A percentile compares a stretch with the other conserved stretches of the same genome.
phyloP scores from a whole-genome alignment of 805 yeast genomes.

The Starmerella floris region DNA sequence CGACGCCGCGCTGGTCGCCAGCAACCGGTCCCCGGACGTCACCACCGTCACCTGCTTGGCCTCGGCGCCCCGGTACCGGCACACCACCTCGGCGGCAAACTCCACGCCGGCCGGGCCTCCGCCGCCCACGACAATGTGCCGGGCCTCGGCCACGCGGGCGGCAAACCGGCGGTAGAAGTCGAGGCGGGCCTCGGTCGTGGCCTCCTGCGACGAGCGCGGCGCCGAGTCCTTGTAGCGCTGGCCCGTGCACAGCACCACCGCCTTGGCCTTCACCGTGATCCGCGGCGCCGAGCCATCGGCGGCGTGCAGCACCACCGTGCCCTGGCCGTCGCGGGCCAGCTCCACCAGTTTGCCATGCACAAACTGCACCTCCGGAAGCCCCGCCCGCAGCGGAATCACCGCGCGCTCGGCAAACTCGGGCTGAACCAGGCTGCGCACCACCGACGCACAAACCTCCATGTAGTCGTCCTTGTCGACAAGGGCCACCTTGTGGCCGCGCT shows the following conservation, averaged over 20 bases:
- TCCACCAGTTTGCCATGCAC: slow-evolving; percentile 4
- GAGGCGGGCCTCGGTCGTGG: not conserved
- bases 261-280: slow-evolving; percentile 1
- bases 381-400: not conserved
- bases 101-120: slow-evolving; percentile 9
- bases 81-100: slow-evolving; percentile 8
- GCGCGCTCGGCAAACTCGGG: slow-evolving; percentile 7
- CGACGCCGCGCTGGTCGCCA: not conserved
- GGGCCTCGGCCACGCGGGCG: not conserved
- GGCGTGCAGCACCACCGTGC: not conserved
- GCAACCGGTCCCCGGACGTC: slow-evolving; percentile 1
- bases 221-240: not conserved
- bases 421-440: slow-evolving; percentile 5
- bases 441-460: slow-evolving; percentile 3
- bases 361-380: not conserved
- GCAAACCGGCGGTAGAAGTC: slow-evolving; percentile 3
- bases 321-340: slow-evolving; percentile 1
- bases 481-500: not conserved
- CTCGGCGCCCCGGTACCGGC: not conserved
- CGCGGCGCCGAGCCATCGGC: not conserved
- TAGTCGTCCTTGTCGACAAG: slow-evolving; percentile 5
- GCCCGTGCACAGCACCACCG: slow-evolving; percentile 9
- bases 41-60: slow-evolving; percentile 3
- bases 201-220: not conserved
- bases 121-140: slow-evolving; percentile 2